Conservation (phyloP, 371 early-diverging fungal genomes). For the Apophysomyces elegans region DNA sequence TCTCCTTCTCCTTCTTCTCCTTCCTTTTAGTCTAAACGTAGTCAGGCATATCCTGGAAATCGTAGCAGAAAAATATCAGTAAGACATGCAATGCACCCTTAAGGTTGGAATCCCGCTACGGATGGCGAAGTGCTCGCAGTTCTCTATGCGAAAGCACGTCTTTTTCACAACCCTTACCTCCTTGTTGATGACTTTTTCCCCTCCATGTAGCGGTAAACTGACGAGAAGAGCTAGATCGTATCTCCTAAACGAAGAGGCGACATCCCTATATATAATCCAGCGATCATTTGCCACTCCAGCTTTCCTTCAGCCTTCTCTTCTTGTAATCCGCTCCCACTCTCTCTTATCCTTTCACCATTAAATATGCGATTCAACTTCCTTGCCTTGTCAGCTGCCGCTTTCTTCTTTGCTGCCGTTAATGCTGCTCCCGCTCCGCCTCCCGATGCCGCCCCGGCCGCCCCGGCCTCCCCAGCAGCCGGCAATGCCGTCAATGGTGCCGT, state of each 20-base stretch:
- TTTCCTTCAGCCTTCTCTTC: neutral
- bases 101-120: too few relatives aligned
- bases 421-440: constrained; percentile 13
- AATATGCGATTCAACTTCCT: constrained; percentile 21
- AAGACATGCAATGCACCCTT: too few relatives aligned
- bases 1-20: too few relatives aligned
- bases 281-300: neutral
- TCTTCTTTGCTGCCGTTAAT: constrained; percentile 12
- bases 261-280: neutral
- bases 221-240: neutral
- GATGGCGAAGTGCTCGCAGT: too few relatives aligned
- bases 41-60: too few relatives aligned
- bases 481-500: neutral
- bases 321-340: neutral
- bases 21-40: too few relatives aligned
- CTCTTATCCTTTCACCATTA: neutral
- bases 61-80: too few relatives aligned
- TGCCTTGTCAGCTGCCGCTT: constrained; percentile 17
- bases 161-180: constrained; percentile 1
- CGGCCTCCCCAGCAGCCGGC: neutral
- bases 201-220: neutral
- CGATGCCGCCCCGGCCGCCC: neutral
- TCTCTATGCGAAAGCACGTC: neutral
- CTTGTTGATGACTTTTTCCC: neutral
- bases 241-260: neutral